Conservation (phyloP, 2,329 filamentous ascomycete genomes). For the Fusarium drepaniforme region DNA sequence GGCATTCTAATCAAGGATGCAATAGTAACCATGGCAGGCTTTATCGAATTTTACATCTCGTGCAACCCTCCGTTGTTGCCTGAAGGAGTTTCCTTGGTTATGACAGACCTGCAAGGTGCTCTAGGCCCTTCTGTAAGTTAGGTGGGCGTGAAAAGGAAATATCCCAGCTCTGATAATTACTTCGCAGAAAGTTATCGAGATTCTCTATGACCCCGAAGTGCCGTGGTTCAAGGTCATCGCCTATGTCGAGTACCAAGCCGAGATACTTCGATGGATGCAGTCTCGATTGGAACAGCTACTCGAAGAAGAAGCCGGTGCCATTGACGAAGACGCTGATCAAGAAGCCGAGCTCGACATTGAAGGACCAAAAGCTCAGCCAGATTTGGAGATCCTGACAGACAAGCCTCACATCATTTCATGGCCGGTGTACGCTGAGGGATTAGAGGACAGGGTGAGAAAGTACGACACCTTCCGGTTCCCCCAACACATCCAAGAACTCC, state of each 20-base stretch:
- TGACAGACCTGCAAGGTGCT: conserved; percentile 20
- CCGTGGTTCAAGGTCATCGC: conserved; percentile 52
- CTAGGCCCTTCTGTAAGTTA: conserved; percentile 25
- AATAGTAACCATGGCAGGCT: conserved; percentile 23
- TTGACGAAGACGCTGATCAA: conserved; percentile 18
- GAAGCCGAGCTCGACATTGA: background rate
- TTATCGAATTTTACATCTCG: conserved; percentile 50
- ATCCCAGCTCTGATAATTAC: background rate
- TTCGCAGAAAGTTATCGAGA: conserved; percentile 42
- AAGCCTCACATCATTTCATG: conserved; percentile 42
- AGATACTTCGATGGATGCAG: conserved; percentile 36
- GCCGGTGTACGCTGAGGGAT: conserved; percentile 18
- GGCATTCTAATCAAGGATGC: background rate
- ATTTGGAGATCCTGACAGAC: conserved; percentile 34
- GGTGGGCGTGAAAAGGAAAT: background rate
- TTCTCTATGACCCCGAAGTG: conserved; percentile 52
- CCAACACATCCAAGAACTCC: conserved; percentile 17
- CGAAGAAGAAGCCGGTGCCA: conserved; percentile 24
- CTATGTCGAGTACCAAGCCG: background rate
- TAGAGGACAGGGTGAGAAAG: background rate
- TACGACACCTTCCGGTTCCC: conserved; percentile 44
- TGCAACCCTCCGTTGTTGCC: conserved; percentile 51
- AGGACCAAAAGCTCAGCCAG: conserved; percentile 1
- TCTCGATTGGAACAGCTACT: conserved; percentile 35
- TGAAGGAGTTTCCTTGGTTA: conserved; percentile 44